These are phyloP conservation scores for Coemansia sp. DNA, from an alignment of 192 early-diverging fungal species.

Conservation along the genomic window DNA sequence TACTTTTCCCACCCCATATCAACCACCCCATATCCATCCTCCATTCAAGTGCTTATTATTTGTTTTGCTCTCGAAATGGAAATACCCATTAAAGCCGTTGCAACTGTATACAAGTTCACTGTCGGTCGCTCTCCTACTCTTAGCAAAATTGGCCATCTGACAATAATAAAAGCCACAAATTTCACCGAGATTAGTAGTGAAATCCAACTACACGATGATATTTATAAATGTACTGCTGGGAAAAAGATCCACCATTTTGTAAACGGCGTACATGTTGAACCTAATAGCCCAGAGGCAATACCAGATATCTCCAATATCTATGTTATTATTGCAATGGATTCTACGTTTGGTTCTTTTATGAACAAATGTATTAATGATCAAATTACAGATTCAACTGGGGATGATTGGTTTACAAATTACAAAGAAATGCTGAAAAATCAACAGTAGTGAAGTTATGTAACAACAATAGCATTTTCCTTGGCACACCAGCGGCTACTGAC, in stretches of 20 bases:
- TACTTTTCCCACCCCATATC: no score
- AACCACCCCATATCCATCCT: not conserved
- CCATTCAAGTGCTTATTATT: not conserved
- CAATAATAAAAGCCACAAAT: no score
- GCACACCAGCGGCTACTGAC: not conserved
- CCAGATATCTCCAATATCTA: not conserved
- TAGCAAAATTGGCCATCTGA: no score
- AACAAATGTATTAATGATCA: not conserved
- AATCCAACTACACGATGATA: no score
- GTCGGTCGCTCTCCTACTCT: no score
- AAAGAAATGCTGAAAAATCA: not conserved
- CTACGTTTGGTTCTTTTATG: no score
- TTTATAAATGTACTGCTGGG: no score
- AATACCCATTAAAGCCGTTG: not conserved
- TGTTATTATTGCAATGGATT: not conserved
- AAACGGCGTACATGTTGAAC: not conserved
- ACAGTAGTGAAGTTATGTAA: not conserved
- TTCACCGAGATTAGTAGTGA: no score
- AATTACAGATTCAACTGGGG: not conserved
- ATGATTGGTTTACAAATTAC: not conserved
- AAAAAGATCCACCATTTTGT: not conserved
- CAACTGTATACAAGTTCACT: not conserved
- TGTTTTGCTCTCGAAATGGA: not conserved
- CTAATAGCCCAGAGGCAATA: not conserved
- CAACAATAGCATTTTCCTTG: not conserved